Evolutionary conservation across 2,329 filamentous ascomycete species (phyloP).

Genomic region (Cladophialophora carrionii): DNA sequence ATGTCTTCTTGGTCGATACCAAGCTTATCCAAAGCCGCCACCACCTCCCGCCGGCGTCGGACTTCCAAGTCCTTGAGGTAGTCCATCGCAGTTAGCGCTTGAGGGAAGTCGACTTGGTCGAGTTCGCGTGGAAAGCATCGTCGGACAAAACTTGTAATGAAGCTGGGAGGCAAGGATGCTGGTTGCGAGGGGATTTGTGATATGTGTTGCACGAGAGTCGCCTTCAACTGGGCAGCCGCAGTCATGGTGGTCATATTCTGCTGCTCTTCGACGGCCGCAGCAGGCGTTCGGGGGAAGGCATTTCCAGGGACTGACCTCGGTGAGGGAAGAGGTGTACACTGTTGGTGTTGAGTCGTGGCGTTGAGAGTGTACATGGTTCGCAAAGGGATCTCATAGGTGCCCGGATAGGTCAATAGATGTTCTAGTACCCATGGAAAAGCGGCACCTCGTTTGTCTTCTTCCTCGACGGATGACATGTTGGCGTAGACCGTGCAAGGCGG

Average conservation of each 20-base stretch:
- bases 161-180: slow-evolving; percentile 64
- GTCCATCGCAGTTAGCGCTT: slow-evolving; percentile 67
- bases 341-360: slow-evolving; percentile 55
- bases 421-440: slow-evolving; percentile 60
- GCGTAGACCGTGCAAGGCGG: neutral
- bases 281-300: slow-evolving; percentile 34
- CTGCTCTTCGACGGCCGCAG: slow-evolving; percentile 35
- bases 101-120: slow-evolving; percentile 65
- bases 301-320: slow-evolving; percentile 45
- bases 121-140: slow-evolving; percentile 62
- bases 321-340: slow-evolving; percentile 40
- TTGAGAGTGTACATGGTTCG: slow-evolving; percentile 71
- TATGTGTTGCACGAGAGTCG: slow-evolving; percentile 56
- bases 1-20: slow-evolving; percentile 56
- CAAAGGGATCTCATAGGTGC: slow-evolving; percentile 67
- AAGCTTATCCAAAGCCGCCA: slow-evolving; percentile 60
- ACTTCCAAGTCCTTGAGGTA: slow-evolving; percentile 67
- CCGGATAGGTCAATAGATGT: slow-evolving; percentile 63
- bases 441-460: slow-evolving; percentile 43
- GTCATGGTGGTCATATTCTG: slow-evolving; percentile 37
- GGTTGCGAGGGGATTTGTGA: slow-evolving; percentile 62
- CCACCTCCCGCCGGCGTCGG: slow-evolving; percentile 62
- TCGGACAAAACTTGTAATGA: slow-evolving; percentile 65
- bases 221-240: slow-evolving; percentile 49
- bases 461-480: slow-evolving; percentile 21